These are phyloP conservation scores for Rosa multiflora DNA, from an alignment of 306 rosid species.

Conservation along the genomic window DNA sequence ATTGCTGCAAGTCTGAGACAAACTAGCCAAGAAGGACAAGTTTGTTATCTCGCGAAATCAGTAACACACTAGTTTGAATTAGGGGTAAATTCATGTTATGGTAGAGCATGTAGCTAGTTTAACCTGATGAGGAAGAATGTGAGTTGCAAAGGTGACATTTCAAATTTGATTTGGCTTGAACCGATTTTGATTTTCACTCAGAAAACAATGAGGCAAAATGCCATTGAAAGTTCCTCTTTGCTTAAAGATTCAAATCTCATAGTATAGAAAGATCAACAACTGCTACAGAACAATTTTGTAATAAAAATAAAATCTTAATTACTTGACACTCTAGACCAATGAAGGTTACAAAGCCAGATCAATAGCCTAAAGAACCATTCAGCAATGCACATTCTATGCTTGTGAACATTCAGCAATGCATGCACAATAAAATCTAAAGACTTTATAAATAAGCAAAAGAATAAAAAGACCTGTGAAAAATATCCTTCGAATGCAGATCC, in stretches of 20 bases:
- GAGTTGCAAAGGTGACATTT: neutral
- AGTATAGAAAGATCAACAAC: neutral
- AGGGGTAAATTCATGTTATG: neutral
- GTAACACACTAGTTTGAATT: neutral
- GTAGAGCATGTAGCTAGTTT: constrained; percentile 4
- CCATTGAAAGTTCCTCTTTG: neutral
- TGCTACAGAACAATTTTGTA: neutral
- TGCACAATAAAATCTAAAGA: neutral
- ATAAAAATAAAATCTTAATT: neutral
- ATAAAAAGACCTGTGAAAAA: constrained; percentile 76
- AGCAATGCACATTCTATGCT: neutral
- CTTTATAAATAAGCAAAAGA: constrained; percentile 14
- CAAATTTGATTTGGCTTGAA: neutral
- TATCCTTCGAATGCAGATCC: constrained; percentile 90
- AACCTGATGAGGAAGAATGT: neutral
- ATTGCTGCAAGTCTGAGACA: neutral
- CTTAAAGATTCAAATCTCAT: neutral
- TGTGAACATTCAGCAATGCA: neutral
- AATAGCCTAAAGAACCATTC: constrained; percentile 1
- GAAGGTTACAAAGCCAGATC: neutral
- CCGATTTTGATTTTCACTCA: neutral
- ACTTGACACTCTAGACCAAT: neutral
- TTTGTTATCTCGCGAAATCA: neutral
- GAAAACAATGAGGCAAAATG: neutral
- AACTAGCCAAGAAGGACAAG: neutral